Base-by-base conservation (phyloP, 371 early-diverging fungal genomes). In the Apophysomyces trapeziformis region DNA sequence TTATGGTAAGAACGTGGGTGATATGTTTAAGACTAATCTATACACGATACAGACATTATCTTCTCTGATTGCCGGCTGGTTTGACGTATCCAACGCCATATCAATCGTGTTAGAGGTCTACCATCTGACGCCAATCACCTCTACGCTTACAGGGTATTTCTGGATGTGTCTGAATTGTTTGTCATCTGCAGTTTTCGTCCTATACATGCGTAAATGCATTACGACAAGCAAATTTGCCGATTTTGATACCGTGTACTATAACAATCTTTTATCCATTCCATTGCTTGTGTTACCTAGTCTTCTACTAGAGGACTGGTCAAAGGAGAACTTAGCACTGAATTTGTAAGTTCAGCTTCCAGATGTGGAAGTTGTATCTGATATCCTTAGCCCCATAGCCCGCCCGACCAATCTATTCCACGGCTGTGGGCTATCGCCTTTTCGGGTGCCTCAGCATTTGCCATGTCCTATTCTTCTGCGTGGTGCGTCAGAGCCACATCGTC, bases 241-340 rank as follows among this genome's bases (percentile, higher is more conserved):
- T 74, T 94, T 93, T 71, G 99, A 99, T 73, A 96, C 98, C 0
- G 97, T 99, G n/a, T 98, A 92, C 74, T 99, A 94, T 78, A 96
- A 98, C 84, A 99, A 97, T 72, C 63, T 94, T 38, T 76, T 99
- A 18, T 92, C 96, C 0, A 82, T 95, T 57, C 99, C 99, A 3
- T 78, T 98, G 14, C 89, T 98, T 65, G 61, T 93, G 2, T 61
- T 91, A 14, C 85, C 93, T 35, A 94, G 95, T 47, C 68, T 94
- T 1, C 60, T 93, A 7, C 85, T 92, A 69, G 98, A 98, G 68
- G 90, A 93, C 67, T 92, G 89, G 88, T 65, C 78, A 0, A 73
- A 74, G 4, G 83, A 76, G 41, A 86, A 83, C 57, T 66, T 90
- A 21, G 46, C 71, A n/a, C 72, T 62, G 14, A 86, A 85, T 37